Percentiles rank a stretch among this genome's conserved stretches.
phyloP scores from a whole-genome alignment of 1,284 basidiomycete genomes.

The Ustilago sp. region DNA sequence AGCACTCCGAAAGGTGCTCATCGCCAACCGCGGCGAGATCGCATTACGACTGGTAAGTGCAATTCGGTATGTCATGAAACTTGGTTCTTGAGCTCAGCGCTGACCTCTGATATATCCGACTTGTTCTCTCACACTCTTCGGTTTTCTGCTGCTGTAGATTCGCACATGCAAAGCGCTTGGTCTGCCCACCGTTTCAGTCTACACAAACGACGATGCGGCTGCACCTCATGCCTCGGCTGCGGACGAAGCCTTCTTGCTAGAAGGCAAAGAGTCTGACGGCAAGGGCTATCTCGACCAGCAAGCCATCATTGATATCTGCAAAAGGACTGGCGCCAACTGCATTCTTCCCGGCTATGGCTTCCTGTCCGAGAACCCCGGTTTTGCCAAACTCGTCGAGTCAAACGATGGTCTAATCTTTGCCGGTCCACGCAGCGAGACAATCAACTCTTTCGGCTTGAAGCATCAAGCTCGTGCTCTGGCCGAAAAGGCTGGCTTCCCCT shows the following conservation, averaged over 20 bases:
- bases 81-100: not conserved
- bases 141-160: constrained; percentile 58
- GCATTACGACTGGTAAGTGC: constrained; percentile 73
- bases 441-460: constrained; percentile 76
- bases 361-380: constrained; percentile 73
- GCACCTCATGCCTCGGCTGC: constrained; percentile 71
- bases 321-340: constrained; percentile 22
- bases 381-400: constrained; percentile 70
- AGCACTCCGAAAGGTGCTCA: constrained; percentile 25
- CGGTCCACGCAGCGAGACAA: constrained; percentile 75
- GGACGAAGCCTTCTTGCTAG: constrained; percentile 24
- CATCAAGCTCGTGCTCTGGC: constrained; percentile 75
- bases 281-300: constrained; percentile 39
- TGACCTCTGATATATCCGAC: not conserved
- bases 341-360: constrained; percentile 79
- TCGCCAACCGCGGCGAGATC: constrained; percentile 74
- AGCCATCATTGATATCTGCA: constrained; percentile 30
- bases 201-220: constrained; percentile 74
- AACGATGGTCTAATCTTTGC: constrained; percentile 75
- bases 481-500: constrained; percentile 72
- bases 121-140: not conserved
- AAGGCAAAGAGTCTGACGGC: constrained; percentile 71
- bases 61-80: not conserved
- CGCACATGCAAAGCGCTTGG: constrained; percentile 73
- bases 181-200: constrained; percentile 74